Conservation (phyloP, 768 basidiomycete species). For the Imleria badia region DNA sequence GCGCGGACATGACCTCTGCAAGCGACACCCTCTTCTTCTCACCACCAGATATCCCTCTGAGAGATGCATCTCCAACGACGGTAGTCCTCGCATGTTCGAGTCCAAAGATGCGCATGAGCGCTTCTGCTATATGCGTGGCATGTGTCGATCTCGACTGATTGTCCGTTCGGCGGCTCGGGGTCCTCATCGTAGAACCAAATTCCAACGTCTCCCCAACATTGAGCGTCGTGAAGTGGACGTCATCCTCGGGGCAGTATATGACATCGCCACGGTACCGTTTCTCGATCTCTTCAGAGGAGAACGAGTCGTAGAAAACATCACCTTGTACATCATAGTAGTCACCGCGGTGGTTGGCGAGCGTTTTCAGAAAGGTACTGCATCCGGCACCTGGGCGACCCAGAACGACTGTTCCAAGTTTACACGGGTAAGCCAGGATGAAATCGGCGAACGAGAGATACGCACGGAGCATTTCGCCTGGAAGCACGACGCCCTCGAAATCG, state of each 20-base stretch:
- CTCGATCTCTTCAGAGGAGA: conserved; percentile 43
- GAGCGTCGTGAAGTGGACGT: conserved; percentile 33
- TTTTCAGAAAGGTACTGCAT: conserved; percentile 51
- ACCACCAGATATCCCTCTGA: conserved; percentile 74
- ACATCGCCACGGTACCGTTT: conserved; percentile 49
- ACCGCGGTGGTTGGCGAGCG: conserved; percentile 44
- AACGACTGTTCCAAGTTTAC: conserved; percentile 51
- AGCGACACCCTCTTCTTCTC: conserved; percentile 85
- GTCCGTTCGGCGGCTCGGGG: conserved; percentile 31
- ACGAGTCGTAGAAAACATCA: conserved; percentile 46
- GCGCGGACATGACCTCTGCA: conserved; percentile 63
- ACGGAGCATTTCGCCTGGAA: conserved; percentile 77
- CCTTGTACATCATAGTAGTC: conserved; percentile 43
- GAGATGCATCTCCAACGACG: conserved; percentile 72
- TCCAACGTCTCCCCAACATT: conserved; percentile 47
- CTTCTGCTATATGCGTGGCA: conserved; percentile 37
- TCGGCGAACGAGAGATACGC: conserved; percentile 33
- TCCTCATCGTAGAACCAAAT: conserved; percentile 54
- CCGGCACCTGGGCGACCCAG: conserved; percentile 78
- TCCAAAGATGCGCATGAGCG: conserved; percentile 70
- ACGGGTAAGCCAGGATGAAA: background rate
- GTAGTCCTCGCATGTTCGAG: conserved; percentile 71
- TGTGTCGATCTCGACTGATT: conserved; percentile 28
- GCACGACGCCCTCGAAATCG: conserved; percentile 62
- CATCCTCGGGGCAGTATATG: conserved; percentile 37